Evolutionary conservation across 345 rosid species (phyloP).

Genomic region (Carallia pectinifolia): DNA sequence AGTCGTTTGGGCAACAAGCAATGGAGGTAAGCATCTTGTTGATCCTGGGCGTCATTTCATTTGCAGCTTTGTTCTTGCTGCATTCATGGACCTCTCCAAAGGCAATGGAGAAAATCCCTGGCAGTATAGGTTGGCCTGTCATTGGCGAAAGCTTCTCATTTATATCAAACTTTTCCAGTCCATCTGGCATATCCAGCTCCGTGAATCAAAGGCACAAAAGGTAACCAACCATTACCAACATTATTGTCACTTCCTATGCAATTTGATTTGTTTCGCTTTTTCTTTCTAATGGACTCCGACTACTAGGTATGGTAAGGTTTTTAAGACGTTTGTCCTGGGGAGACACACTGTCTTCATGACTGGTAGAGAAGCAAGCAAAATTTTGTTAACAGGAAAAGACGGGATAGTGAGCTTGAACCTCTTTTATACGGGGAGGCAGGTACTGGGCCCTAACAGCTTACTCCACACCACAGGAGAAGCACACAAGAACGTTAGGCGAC

Average conservation of each 20-base stretch:
- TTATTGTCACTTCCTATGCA: too few relatives aligned
- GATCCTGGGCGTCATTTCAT: conserved; percentile 18
- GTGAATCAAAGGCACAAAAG: conserved; percentile 54
- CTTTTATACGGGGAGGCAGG: conserved; percentile 62
- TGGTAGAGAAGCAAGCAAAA: conserved; percentile 67
- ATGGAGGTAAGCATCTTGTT: conserved; percentile 47
- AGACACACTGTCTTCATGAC: conserved; percentile 59
- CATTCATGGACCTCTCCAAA: conserved; percentile 43
- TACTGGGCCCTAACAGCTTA: conserved; percentile 57
- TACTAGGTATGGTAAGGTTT: conserved; percentile 61
- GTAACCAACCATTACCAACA: conserved; percentile 23
- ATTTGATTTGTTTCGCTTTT: not conserved
- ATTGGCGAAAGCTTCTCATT: conserved; percentile 62
- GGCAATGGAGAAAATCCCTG: conserved; percentile 56
- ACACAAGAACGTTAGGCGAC: conserved; percentile 55
- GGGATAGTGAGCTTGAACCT: conserved; percentile 73
- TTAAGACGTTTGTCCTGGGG: conserved; percentile 55
- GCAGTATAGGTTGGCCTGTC: conserved; percentile 60
- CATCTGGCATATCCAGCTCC: conserved; percentile 56
- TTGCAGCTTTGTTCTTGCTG: conserved; percentile 25
- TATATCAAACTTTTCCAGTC: conserved; percentile 50
- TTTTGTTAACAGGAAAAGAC: conserved; percentile 64
- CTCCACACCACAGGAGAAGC: conserved; percentile 60
- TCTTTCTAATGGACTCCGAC: not conserved
- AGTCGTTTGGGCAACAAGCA: not conserved